Evolutionary conservation across 2,329 filamentous ascomycete genomes (phyloP).

Genomic region (Fusarium sp.): DNA sequence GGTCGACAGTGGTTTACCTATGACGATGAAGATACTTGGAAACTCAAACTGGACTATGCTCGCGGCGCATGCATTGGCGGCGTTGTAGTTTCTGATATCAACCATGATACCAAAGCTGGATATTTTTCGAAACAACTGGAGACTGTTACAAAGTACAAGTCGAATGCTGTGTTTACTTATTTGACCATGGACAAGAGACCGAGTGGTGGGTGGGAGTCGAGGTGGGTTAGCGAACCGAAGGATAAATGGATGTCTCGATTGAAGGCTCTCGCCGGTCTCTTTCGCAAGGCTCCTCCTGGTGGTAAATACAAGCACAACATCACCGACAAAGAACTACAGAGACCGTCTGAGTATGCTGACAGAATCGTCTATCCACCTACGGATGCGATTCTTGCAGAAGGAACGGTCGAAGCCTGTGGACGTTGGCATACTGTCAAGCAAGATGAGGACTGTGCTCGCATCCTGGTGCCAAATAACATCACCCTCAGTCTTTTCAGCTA

Average conservation of each 20-base stretch:
- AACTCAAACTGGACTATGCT: conserved; percentile 15
- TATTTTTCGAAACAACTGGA: conserved; percentile 15
- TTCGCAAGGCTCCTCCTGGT: not conserved
- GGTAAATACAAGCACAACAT: not conserved
- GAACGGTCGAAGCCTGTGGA: not conserved
- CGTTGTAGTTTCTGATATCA: conserved; percentile 25
- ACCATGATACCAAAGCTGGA: conserved; percentile 10
- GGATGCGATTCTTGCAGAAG: not conserved
- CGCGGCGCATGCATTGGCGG: conserved; percentile 20
- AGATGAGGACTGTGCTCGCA: not conserved
- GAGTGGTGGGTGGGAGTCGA: not conserved
- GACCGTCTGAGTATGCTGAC: not conserved
- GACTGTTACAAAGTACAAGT: not conserved
- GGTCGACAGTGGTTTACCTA: conserved; percentile 1
- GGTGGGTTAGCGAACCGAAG: not conserved
- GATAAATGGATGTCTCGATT: not conserved
- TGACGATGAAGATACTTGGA: conserved; percentile 9
- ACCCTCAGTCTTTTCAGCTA: not conserved
- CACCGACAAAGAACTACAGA: not conserved
- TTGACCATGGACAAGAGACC: not conserved
- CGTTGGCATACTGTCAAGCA: not conserved
- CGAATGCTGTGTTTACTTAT: not conserved
- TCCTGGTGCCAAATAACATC: not conserved
- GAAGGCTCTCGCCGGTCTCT: not conserved
- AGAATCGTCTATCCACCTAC: not conserved